Conservation (phyloP, 177 flowering plant genomes). For the Telopea speciosissima region DNA sequence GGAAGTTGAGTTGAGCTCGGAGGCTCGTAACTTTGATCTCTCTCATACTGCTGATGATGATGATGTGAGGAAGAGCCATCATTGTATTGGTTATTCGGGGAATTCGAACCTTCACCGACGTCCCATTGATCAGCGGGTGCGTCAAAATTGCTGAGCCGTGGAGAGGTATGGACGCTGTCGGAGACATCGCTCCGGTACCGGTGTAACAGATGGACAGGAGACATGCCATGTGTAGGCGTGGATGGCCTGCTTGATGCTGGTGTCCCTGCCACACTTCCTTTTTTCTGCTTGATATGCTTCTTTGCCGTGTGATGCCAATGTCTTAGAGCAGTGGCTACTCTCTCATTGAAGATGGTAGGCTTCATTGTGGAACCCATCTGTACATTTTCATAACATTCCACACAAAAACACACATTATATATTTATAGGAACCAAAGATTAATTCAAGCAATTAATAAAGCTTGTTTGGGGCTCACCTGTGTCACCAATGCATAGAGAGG, state of each 20-base stretch:
- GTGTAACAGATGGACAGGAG: constrained; percentile 27
- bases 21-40: background rate
- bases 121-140: constrained; percentile 4
- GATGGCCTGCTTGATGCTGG: constrained; percentile 21
- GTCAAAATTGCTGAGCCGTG: constrained; percentile 10
- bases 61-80: constrained; percentile 5
- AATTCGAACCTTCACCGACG: constrained; percentile 6
- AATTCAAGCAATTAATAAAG: background rate
- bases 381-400: background rate
- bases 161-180: constrained; percentile 22
- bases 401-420: too few species aligned
- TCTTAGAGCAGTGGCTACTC: constrained; percentile 20
- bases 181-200: constrained; percentile 13
- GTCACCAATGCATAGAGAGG: constrained; percentile 40
- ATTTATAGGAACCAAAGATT: too few species aligned
- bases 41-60: background rate
- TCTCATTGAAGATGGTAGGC: constrained; percentile 30
- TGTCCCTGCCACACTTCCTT: constrained; percentile 1
- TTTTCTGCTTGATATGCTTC: constrained; percentile 22
- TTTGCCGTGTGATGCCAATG: constrained; percentile 26
- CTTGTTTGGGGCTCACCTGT: constrained; percentile 19
- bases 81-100: background rate
- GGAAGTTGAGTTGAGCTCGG: background rate
- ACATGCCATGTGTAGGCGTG: constrained; percentile 20
- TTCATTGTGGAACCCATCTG: constrained; percentile 42